Percentiles rank a stretch among this genome's conserved stretches.
Conservation (phyloP, 371 early-diverging fungal genomes). For the Mucor racemosus region DNA sequence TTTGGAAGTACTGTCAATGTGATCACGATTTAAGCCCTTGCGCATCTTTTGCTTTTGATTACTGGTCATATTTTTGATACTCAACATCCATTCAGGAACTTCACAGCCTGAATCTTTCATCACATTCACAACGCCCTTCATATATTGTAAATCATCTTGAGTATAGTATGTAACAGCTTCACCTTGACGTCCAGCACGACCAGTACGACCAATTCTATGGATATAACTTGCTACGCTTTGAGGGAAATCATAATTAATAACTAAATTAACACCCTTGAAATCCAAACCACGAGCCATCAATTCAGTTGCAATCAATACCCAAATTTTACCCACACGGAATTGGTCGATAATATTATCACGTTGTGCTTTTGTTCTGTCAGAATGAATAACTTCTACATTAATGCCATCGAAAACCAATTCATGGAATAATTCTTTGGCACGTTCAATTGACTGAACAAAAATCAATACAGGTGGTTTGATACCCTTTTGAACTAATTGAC, state of each 20-base stretch:
- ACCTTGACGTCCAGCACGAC: constrained; percentile 85
- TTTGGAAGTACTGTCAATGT: constrained; percentile 37
- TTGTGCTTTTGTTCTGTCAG: constrained; percentile 90
- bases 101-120: constrained; percentile 96
- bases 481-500: constrained; percentile 82
- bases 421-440: constrained; percentile 92
- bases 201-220: constrained; percentile 93
- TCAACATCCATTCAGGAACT: constrained; percentile 97
- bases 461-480: constrained; percentile 92
- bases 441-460: constrained; percentile 96
- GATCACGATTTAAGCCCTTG: constrained; percentile 35
- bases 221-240: constrained; percentile 92
- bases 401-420: constrained; percentile 97
- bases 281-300: constrained; percentile 96
- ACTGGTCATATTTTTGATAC: constrained; percentile 73
- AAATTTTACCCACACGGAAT: constrained; percentile 89
- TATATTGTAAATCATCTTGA: constrained; percentile 87
- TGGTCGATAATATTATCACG: constrained; percentile 90
- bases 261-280: constrained; percentile 90
- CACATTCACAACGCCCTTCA: constrained; percentile 93
- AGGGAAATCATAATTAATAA: constrained; percentile 98
- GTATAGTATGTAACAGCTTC: constrained; percentile 91
- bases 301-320: constrained; percentile 98
- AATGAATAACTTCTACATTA: constrained; percentile 95
- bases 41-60: constrained; percentile 33